phyloP scores from a whole-genome alignment of 768 basidiomycete genomes.

The Macrocybe gigantea region DNA sequence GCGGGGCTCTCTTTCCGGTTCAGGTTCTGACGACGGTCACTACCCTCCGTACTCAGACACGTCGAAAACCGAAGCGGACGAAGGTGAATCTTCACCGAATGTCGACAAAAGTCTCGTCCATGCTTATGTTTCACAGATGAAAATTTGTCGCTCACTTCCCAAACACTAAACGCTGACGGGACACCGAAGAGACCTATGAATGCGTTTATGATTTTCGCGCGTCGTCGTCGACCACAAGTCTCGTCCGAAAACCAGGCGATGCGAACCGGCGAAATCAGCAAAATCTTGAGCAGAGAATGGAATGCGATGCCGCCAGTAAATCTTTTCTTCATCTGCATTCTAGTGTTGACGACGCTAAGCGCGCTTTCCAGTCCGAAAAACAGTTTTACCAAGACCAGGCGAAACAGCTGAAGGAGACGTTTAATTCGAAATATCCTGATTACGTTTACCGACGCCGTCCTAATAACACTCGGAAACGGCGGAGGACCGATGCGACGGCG shows the following conservation, averaged over 20 bases:
- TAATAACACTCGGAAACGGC: slow-evolving; percentile 73
- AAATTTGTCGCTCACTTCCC: slow-evolving; percentile 53
- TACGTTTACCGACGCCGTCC: slow-evolving; percentile 86
- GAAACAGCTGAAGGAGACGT: slow-evolving; percentile 78
- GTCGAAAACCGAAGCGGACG: slow-evolving; percentile 38
- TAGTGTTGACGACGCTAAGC: background rate
- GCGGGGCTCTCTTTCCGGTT: slow-evolving; percentile 47
- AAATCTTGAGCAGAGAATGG: slow-evolving; percentile 85
- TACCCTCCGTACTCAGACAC: slow-evolving; percentile 28
- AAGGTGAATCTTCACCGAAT: slow-evolving; percentile 29
- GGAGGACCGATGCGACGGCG: slow-evolving; percentile 29
- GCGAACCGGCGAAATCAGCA: slow-evolving; percentile 88
- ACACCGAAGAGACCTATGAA: slow-evolving; percentile 92
- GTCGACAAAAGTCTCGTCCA: background rate
- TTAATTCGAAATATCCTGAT: slow-evolving; percentile 83
- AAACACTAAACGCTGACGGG: slow-evolving; percentile 80
- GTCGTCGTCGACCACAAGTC: slow-evolving; percentile 76
- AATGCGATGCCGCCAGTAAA: slow-evolving; percentile 69
- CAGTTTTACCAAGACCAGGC: slow-evolving; percentile 87
- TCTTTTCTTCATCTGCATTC: slow-evolving; percentile 8
- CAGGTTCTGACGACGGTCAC: slow-evolving; percentile 53
- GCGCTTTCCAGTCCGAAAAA: slow-evolving; percentile 55
- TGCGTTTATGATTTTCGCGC: slow-evolving; percentile 91
- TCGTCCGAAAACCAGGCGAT: slow-evolving; percentile 84
- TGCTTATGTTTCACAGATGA: slow-evolving; percentile 16